Evolutionary conservation across 306 rosid genomes (phyloP).

Genomic region (Arachis stenosperma): DNA sequence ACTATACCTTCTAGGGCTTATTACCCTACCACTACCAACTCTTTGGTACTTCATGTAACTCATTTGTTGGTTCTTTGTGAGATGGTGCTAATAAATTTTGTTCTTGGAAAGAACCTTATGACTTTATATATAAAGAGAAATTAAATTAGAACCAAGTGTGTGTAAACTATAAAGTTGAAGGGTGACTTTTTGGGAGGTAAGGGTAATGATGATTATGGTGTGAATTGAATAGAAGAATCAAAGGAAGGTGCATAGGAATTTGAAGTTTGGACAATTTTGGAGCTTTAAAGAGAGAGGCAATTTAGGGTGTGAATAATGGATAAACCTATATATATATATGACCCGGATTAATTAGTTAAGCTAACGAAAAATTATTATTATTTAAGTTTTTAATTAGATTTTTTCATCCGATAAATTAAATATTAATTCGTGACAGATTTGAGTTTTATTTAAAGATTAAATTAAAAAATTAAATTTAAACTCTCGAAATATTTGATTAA

Average conservation of each 20-base stretch:
- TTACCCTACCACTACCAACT: conserved; percentile 42
- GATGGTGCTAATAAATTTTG: background rate
- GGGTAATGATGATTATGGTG: conserved; percentile 35
- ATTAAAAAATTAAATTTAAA: too few species aligned
- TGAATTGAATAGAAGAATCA: conserved; percentile 26
- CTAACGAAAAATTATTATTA: too few species aligned
- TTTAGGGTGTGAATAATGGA: conserved; percentile 31
- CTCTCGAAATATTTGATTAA: too few species aligned
- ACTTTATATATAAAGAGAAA: background rate
- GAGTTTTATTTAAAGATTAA: too few species aligned
- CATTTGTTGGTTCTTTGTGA: conserved; percentile 32
- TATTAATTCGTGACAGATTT: too few species aligned
- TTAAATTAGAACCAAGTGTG: background rate
- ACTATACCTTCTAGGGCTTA: conserved; percentile 24
- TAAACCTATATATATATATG: background rate
- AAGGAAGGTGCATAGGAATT: conserved; percentile 40
- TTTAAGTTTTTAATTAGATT: too few species aligned
- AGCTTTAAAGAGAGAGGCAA: conserved; percentile 30
- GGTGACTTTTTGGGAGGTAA: conserved; percentile 45
- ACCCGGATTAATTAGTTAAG: conserved; percentile 5
- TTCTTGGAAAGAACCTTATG: conserved; percentile 3
- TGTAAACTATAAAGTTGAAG: conserved; percentile 23
- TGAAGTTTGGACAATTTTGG: conserved; percentile 14
- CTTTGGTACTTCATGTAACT: conserved; percentile 52
- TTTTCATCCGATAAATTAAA: too few species aligned